These are phyloP conservation scores for Trichosporon faecale DNA, from an alignment of 1,284 basidiomycete species.

Conservation along the genomic window DNA sequence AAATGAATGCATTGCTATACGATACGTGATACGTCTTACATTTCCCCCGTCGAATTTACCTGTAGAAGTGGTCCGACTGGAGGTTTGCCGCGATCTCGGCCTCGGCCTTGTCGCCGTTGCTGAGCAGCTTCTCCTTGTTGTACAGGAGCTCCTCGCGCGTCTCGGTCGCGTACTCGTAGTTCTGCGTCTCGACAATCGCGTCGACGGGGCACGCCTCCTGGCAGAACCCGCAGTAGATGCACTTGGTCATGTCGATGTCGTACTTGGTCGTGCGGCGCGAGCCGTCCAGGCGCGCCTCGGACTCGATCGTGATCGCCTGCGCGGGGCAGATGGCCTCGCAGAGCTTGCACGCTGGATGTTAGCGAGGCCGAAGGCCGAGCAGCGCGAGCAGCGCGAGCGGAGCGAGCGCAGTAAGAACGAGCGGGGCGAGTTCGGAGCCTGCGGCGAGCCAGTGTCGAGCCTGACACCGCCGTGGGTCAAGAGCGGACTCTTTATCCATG, in stretches of 20 bases:
- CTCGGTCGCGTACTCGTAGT: slow-evolving; percentile 94
- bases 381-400: neutral
- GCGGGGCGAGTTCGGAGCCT: neutral
- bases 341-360: slow-evolving; percentile 81
- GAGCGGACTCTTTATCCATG: neutral
- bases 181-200: slow-evolving; percentile 98
- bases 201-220: slow-evolving; percentile 99
- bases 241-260: slow-evolving; percentile 89
- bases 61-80: slow-evolving; percentile 58
- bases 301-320: slow-evolving; percentile 99
- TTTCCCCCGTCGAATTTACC: slow-evolving; percentile 19
- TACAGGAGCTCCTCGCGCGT: slow-evolving; percentile 97
- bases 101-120: slow-evolving; percentile 94
- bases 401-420: neutral
- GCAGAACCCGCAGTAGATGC: slow-evolving; percentile 97
- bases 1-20: slow-evolving; percentile 11
- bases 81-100: slow-evolving; percentile 95
- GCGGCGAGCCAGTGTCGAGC: no score
- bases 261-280: slow-evolving; percentile 97
- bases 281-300: slow-evolving; percentile 91
- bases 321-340: slow-evolving; percentile 99
- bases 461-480: neutral
- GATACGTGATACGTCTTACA: neutral
- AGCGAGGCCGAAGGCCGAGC: neutral
- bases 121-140: slow-evolving; percentile 93